These are phyloP conservation scores for Stephania yunnanensis DNA, from an alignment of 164 flowering plant genomes.

Conservation along the genomic window DNA sequence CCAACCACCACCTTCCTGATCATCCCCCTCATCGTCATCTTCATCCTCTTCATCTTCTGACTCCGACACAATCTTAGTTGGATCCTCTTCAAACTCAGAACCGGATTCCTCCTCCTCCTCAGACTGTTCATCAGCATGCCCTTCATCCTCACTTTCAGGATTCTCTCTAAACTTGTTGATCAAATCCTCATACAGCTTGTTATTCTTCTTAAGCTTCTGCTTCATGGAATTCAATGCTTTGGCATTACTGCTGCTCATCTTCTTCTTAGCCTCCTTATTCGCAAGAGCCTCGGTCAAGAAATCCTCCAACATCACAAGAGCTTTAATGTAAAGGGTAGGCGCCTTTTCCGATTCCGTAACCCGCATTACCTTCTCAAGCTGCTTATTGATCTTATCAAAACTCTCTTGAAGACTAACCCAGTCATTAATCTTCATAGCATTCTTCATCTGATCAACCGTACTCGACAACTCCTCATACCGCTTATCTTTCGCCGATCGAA, in stretches of 20 bases:
- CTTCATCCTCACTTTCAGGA: constrained; percentile 70
- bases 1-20: constrained; percentile 38
- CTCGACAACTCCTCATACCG: constrained; percentile 68
- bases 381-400: constrained; percentile 84
- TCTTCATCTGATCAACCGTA: constrained; percentile 84
- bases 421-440: constrained; percentile 89
- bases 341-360: constrained; percentile 60
- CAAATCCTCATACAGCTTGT: constrained; percentile 70
- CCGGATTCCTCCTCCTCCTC: constrained; percentile 37
- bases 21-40: constrained; percentile 25
- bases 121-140: constrained; percentile 21
- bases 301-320: constrained; percentile 80
- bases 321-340: constrained; percentile 63
- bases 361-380: constrained; percentile 84
- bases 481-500: constrained; percentile 78
- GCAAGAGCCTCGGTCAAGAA: constrained; percentile 66
- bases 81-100: constrained; percentile 45
- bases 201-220: constrained; percentile 91
- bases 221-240: constrained; percentile 90
- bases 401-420: constrained; percentile 88
- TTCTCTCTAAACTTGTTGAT: constrained; percentile 66
- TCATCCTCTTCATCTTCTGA: constrained; percentile 30
- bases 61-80: constrained; percentile 21
- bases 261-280: constrained; percentile 90
- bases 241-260: constrained; percentile 80